Conservation (phyloP, 371 early-diverging fungal genomes). For the Coemansia linderi region DNA sequence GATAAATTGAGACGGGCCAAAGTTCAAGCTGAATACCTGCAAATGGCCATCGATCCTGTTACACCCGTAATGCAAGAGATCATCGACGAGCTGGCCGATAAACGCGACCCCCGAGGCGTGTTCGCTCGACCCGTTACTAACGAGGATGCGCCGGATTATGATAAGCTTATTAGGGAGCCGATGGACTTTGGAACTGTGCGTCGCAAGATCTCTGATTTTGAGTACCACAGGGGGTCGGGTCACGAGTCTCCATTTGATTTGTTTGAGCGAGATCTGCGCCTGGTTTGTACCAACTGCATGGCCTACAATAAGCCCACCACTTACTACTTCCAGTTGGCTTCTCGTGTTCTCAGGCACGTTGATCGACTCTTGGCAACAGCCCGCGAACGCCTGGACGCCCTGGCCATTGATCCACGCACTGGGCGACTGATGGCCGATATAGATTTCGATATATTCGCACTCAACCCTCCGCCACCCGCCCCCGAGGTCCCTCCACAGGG, state of each 20-base stretch:
- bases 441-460: slow-evolving; percentile 32
- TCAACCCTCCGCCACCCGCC: slow-evolving; percentile 12
- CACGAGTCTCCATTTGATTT: slow-evolving; percentile 1
- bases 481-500: too few relatives aligned
- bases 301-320: slow-evolving; percentile 61
- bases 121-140: slow-evolving; percentile 73
- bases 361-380: slow-evolving; percentile 25
- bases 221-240: slow-evolving; percentile 21
- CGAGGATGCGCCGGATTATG: slow-evolving; percentile 82
- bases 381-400: background rate
- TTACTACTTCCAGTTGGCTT: slow-evolving; percentile 52
- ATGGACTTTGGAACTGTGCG: slow-evolving; percentile 57
- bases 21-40: slow-evolving; percentile 69
- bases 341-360: slow-evolving; percentile 34
- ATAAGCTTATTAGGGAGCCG: slow-evolving; percentile 58
- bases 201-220: slow-evolving; percentile 18
- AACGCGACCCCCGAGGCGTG: slow-evolving; percentile 56
- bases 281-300: slow-evolving; percentile 59
- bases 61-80: slow-evolving; percentile 65
- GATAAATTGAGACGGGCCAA: slow-evolving; percentile 70
- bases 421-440: slow-evolving; percentile 27
- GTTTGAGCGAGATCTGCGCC: slow-evolving; percentile 54
- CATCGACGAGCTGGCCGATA: slow-evolving; percentile 60
- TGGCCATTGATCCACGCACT: slow-evolving; percentile 36
- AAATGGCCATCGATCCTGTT: slow-evolving; percentile 72